Percentiles rank a stretch among this genome's conserved stretches.
These are phyloP conservation scores for Rhodotorula sp. DNA, from an alignment of 1,284 basidiomycete genomes.

Conservation along the genomic window DNA sequence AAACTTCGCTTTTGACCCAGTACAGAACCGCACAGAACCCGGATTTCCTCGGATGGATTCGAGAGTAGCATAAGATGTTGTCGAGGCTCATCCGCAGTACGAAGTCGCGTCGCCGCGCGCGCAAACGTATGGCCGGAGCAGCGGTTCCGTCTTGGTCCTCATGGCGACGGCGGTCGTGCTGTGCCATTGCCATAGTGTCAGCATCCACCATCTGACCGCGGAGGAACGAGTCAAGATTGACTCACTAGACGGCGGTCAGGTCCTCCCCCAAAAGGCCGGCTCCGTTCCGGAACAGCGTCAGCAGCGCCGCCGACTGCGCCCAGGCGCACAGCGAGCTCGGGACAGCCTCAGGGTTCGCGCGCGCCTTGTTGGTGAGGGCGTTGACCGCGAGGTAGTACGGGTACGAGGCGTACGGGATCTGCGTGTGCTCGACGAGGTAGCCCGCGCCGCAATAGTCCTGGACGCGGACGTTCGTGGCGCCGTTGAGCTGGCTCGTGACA, in stretches of 20 bases:
- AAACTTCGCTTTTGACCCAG: no score
- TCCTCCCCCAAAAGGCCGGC: background rate
- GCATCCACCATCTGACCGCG: conserved; percentile 6
- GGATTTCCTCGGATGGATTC: no score
- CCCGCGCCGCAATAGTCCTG: conserved; percentile 37
- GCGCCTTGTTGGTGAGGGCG: conserved; percentile 22
- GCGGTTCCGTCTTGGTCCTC: conserved; percentile 18
- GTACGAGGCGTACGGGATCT: conserved; percentile 17
- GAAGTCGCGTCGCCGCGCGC: conserved; percentile 12
- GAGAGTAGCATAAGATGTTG: background rate
- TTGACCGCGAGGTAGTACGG: conserved; percentile 22
- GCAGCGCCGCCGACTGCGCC: background rate
- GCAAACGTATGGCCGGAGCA: conserved; percentile 32
- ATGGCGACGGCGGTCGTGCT: background rate
- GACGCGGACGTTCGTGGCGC: conserved; percentile 30
- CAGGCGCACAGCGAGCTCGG: conserved; percentile 8
- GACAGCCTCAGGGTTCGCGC: background rate
- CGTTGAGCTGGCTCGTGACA: conserved; percentile 24
- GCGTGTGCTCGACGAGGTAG: conserved; percentile 16
- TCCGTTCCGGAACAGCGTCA: background rate
- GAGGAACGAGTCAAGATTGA: background rate
- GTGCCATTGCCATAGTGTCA: background rate
- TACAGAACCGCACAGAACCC: no score
- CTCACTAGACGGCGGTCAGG: conserved; percentile 21
- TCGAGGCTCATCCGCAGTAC: background rate